A percentile compares a stretch with the other conserved stretches of the same genome.
phyloP scores from a whole-genome alignment of 352 stramenopile genomes.

The Globisporangium carolinianum region DNA sequence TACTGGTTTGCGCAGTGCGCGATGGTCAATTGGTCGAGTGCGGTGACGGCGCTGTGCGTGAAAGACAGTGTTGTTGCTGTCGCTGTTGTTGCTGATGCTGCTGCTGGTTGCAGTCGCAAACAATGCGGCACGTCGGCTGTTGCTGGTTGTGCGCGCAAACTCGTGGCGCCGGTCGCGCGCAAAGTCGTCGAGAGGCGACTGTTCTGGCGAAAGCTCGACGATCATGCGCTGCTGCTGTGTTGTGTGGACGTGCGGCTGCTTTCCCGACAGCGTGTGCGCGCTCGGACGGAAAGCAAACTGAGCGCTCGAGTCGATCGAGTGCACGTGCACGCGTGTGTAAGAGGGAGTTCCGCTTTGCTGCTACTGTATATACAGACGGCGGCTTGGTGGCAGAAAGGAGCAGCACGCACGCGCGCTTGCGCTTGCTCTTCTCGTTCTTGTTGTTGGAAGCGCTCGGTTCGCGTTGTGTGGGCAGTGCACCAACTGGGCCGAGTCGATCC shows the following conservation, averaged over 20 bases:
- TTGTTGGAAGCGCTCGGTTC: not conserved
- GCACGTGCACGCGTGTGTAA: not conserved
- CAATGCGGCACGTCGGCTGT: not conserved
- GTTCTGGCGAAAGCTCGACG: conserved; percentile 2
- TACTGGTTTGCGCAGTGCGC: conserved; percentile 3
- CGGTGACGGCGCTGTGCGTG: conserved; percentile 1
- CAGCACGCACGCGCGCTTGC: no score
- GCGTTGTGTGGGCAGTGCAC: not conserved
- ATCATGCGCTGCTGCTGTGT: conserved; percentile 5
- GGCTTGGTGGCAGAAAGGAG: no score
- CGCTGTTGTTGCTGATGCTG: conserved; percentile 1
- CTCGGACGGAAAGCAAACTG: conserved; percentile 2
- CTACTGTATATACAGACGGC: not conserved
- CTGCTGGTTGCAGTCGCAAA: conserved; percentile 1
- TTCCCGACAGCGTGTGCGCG: conserved; percentile 14
- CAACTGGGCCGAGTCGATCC: not conserved
- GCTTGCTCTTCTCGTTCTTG: not conserved
- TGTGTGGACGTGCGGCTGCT: not conserved
- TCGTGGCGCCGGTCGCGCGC: conserved; percentile 1
- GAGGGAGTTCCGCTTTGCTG: not conserved
- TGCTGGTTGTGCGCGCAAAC: not conserved
- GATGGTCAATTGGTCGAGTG: not conserved
- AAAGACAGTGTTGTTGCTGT: conserved; percentile 3
- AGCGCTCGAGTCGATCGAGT: not conserved
- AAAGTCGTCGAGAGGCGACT: conserved; percentile 5